phyloP scores from a whole-genome alignment of 2,329 filamentous ascomycete species.

The Dichotomopilus funicola region DNA sequence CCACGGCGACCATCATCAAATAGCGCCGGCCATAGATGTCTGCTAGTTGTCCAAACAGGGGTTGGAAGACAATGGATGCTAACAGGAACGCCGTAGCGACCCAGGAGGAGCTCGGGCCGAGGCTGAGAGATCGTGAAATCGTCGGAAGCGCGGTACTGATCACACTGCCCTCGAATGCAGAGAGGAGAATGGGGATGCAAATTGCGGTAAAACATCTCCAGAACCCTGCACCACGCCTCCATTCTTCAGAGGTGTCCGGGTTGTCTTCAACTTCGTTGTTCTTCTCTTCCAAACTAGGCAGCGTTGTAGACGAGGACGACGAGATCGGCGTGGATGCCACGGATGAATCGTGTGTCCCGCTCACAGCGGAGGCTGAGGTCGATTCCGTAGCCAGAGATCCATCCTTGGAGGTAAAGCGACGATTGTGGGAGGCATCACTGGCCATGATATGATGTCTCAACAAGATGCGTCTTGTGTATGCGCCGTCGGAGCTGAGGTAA shows the following conservation, averaged over 20 bases:
- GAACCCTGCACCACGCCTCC: conserved; percentile 18
- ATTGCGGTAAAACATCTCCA: conserved; percentile 22
- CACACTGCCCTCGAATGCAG: conserved; percentile 25
- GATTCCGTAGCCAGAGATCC: neutral
- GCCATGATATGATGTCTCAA: too few relatives aligned
- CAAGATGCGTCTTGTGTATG: too few relatives aligned
- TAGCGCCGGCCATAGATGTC: conserved; percentile 43
- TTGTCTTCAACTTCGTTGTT: neutral
- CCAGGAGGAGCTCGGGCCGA: conserved; percentile 25
- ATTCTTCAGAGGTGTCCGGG: neutral
- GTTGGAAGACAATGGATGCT: conserved; percentile 36
- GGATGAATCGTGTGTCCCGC: neutral
- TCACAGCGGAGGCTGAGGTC: neutral
- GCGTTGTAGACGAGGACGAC: conserved; percentile 10
- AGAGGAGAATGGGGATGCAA: conserved; percentile 23
- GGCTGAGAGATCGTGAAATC: conserved; percentile 18
- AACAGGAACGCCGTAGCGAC: conserved; percentile 24
- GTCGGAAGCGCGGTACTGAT: conserved; percentile 23
- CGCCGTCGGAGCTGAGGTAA: too few relatives aligned
- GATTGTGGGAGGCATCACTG: too few relatives aligned
- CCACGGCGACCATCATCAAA: conserved; percentile 33
- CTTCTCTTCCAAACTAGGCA: conserved; percentile 3
- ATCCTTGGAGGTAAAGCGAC: too few relatives aligned
- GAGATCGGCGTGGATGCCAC: neutral
- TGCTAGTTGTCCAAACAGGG: conserved; percentile 39